Base-by-base conservation (phyloP, 164 flowering plant species). In the Tetracentron sinense region DNA sequence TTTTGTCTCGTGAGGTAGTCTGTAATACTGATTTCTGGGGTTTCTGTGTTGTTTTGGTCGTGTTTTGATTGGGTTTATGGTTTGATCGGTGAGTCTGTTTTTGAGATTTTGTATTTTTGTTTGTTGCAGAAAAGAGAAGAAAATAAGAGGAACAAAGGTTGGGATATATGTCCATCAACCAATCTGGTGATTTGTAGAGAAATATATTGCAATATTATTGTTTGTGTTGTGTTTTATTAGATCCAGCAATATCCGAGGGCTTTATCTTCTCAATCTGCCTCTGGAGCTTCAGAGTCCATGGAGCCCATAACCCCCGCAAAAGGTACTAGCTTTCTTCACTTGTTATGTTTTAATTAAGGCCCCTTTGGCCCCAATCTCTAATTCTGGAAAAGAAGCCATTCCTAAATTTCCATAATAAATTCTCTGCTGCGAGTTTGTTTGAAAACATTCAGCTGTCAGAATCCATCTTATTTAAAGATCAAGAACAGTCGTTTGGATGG, bases 91-190 rank as follows among this genome's bases (percentile, higher is more conserved):
- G 28, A 10, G 25, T 55, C 33, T 62, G 52, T 26, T 30, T 25
- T 50, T n/a, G n/a, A n/a, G n/a, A n/a, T n/a, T n/a, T 38, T 33
- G 38, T 33, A 4, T 33, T 29, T 42, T 71, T 53, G 15, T 42
- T 26, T 69, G 70, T 65, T 69, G 73, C 56, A 42, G 65, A 71
- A 38, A 10, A 33, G 10, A 10, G 10, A 33, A 60, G 35, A 26
- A 15, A 28, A 60, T 19, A 52, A 23, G 23, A 60, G 33, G 62
- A 60, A 64, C 38, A 61, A 65, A 77, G 72, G 65, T 65, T 77
- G 47, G 86, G 58, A 85, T 84, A 61, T 87, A 91, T 91, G 97
- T 85, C 92, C 90, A 70, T 68, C 78, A 85, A 85, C 83, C 96
- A 83, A 82, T 75, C 90, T 30, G 3, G 47, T 7, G 15, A 0